Evolutionary conservation across 257 asterid species (phyloP), one percentile per base, ranked within the genome.

Genomic region (Penstemon davidsonii): DNA sequence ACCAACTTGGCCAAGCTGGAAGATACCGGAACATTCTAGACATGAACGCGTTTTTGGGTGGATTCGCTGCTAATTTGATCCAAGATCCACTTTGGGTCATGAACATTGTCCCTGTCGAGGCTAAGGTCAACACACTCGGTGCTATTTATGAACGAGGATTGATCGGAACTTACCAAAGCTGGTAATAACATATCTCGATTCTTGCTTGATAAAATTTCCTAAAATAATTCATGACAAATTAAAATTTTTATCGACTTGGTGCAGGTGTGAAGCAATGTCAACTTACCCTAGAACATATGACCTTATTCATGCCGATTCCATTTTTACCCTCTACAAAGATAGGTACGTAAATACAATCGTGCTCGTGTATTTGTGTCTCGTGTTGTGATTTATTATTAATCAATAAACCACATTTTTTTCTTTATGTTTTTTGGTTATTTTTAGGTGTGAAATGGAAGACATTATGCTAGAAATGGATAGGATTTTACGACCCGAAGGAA

Each of bases 221-320:
- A 41, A 1, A 6, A 46, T 7, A 9, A 49, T 11, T 49, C 0
- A 12, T 3, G 12, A 13, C 6, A 9, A 18, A 4, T 15, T 6
- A 5, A 15, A 15, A 15, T 6, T 6, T 25, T 25, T 0, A 15
- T 55, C 49, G n/a, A 3, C 5, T 45, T 5, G 44, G 41, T 46
- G 19, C 44, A 92, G 98, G 98, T 90, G 96, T 51, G 97, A 92
- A 66, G 97, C 98, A 53, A 88, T 92, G 97, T 92, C 98, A 25
- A 90, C 97, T 0, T 92, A 92, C 53, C 97, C 98, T 41, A 82
- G 98, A 79, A 90, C 96, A 5, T 92, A 90, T 5, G 98, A 92
- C 78, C 88, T 92, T 84, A 88, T 92, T 65, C 98, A 92, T 44
- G 93, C 96, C 0, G 80, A 85, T 69, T 65, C 86, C 0, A 55